These are phyloP conservation scores for Phytophthora capsici DNA, from an alignment of 352 stramenopile genomes.

Conservation along the genomic window DNA sequence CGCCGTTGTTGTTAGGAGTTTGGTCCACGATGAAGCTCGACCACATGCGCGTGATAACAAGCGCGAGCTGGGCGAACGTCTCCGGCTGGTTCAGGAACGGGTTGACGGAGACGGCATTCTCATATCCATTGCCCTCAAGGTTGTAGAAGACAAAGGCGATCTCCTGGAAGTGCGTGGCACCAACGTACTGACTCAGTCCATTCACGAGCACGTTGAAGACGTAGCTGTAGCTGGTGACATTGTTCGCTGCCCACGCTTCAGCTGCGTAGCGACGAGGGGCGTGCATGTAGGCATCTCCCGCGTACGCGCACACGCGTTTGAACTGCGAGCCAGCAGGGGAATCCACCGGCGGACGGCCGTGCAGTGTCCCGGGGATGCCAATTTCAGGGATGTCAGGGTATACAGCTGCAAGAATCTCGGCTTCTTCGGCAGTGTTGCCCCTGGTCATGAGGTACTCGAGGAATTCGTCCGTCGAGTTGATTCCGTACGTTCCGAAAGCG, in stretches of 20 bases:
- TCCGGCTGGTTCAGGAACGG: slow-evolving; percentile 30
- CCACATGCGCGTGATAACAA: slow-evolving; percentile 33
- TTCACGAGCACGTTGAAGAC: slow-evolving; percentile 31
- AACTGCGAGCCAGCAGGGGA: slow-evolving; percentile 6
- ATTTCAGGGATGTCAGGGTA: slow-evolving; percentile 38
- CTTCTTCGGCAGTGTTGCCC: slow-evolving; percentile 9
- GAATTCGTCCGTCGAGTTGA: slow-evolving; percentile 27
- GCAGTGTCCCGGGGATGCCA: slow-evolving; percentile 21
- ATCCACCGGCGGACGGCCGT: slow-evolving; percentile 13
- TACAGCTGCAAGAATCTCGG: slow-evolving; percentile 3
- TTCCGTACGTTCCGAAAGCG: slow-evolving; percentile 16
- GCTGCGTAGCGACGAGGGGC: slow-evolving; percentile 28
- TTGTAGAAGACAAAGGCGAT: slow-evolving; percentile 46
- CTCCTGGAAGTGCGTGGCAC: slow-evolving; percentile 30
- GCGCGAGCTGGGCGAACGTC: slow-evolving; percentile 17
- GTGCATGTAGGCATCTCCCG: slow-evolving; percentile 29
- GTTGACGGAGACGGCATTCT: slow-evolving; percentile 25
- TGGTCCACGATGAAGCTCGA: slow-evolving; percentile 32
- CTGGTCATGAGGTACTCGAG: slow-evolving; percentile 16
- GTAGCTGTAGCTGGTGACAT: slow-evolving; percentile 38
- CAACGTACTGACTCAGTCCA: slow-evolving; percentile 13
- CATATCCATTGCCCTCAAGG: slow-evolving; percentile 31
- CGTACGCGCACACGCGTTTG: slow-evolving; percentile 27
- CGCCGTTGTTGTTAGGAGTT: slow-evolving; percentile 5
- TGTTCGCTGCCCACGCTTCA: slow-evolving; percentile 27